phyloP scores from a whole-genome alignment of 2,329 filamentous ascomycete genomes.

The Colletotrichum viniferum region DNA sequence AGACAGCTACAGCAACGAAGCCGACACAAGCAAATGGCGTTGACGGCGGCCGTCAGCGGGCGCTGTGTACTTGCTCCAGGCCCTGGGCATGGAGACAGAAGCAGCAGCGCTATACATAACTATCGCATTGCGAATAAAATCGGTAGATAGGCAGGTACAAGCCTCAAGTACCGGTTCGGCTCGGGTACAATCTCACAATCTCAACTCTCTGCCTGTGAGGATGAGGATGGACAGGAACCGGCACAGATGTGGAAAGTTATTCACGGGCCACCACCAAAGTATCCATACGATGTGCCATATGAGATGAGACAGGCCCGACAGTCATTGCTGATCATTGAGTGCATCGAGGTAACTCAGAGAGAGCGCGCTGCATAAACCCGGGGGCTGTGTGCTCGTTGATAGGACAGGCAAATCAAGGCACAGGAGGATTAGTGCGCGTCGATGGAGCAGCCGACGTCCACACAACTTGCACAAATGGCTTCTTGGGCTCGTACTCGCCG shows the following conservation, averaged over 20 bases:
- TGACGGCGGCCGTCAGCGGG: conserved; percentile 13
- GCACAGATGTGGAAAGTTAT: not conserved
- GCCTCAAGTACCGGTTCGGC: conserved; percentile 39
- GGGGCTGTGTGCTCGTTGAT: conserved; percentile 14
- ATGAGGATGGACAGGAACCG: not conserved
- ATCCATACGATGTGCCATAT: conserved; percentile 3
- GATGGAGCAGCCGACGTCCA: conserved; percentile 15
- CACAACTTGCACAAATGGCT: conserved; percentile 23
- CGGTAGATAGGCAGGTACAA: not conserved
- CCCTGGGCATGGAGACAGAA: not conserved
- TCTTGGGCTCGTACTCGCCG: conserved; percentile 17
- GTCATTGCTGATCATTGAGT: not conserved
- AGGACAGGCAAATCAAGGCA: conserved; percentile 4
- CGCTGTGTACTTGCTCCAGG: not conserved
- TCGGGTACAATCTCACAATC: conserved; percentile 8
- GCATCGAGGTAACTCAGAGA: conserved; percentile 16
- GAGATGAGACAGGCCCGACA: conserved; percentile 8
- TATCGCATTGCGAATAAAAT: conserved; percentile 1
- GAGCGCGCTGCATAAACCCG: conserved; percentile 20
- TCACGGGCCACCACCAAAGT: conserved; percentile 8
- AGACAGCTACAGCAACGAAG: not conserved
- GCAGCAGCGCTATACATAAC: conserved; percentile 6
- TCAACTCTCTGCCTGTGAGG: not conserved
- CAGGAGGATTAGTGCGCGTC: conserved; percentile 6
- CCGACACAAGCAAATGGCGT: conserved; percentile 6